Conservation (phyloP, 2,329 filamentous ascomycete genomes). For the Penicillium sp. region DNA sequence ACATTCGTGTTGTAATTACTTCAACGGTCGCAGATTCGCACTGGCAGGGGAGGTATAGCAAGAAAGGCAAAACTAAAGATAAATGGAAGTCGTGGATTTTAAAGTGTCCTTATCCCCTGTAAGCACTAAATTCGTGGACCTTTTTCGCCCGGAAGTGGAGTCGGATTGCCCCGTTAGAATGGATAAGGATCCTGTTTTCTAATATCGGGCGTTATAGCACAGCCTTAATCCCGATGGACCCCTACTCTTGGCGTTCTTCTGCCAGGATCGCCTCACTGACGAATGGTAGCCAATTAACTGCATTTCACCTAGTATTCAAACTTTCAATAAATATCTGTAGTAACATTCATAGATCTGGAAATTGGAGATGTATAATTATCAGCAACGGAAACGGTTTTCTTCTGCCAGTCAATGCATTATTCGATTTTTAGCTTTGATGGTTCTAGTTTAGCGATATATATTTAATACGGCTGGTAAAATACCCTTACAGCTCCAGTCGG, state of each 20-base stretch:
- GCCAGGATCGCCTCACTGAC: background rate
- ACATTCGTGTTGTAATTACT: background rate
- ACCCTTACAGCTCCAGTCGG: background rate
- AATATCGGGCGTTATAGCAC: background rate
- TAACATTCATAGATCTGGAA: background rate
- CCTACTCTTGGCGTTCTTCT: background rate
- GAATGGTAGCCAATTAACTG: too few relatives aligned
- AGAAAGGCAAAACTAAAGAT: too few relatives aligned
- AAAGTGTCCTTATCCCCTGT: background rate
- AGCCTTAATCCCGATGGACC: background rate
- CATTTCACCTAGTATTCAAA: too few relatives aligned
- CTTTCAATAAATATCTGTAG: background rate
- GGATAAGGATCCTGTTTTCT: background rate
- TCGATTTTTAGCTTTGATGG: too few relatives aligned
- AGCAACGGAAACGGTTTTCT: too few relatives aligned
- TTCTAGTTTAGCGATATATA: too few relatives aligned
- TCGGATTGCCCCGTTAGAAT: background rate
- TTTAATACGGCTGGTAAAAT: too few relatives aligned
- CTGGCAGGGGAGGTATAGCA: too few relatives aligned
- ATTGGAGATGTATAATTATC: too few relatives aligned
- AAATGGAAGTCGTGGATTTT: too few relatives aligned
- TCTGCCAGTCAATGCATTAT: too few relatives aligned
- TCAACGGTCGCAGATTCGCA: background rate
- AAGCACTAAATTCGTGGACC: background rate
- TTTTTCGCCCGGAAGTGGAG: background rate